phyloP scores from a whole-genome alignment of 306 rosid species.

The Prunus salicina region DNA sequence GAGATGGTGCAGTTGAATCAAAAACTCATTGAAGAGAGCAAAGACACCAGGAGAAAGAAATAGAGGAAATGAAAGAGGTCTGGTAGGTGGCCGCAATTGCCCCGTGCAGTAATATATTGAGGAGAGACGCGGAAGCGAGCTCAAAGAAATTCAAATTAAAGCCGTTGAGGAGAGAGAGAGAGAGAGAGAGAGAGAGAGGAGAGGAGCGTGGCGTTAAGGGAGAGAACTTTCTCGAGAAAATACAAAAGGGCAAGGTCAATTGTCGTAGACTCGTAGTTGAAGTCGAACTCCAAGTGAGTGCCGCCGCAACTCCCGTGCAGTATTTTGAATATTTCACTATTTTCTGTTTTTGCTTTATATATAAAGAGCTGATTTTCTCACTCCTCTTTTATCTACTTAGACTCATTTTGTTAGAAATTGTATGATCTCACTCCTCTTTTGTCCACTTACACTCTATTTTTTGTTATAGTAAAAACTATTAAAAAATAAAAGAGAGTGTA shows the following conservation, averaged over 20 bases:
- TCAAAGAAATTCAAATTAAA: conserved; percentile 59
- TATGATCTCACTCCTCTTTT: too few relatives aligned
- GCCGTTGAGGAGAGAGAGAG: conserved; percentile 28
- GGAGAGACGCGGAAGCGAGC: conserved; percentile 11
- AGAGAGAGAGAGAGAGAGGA: not conserved
- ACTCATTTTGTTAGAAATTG: too few relatives aligned
- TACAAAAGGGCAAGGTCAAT: conserved; percentile 20
- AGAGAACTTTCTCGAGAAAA: conserved; percentile 43
- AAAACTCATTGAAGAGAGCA: not conserved
- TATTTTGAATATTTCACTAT: too few relatives aligned
- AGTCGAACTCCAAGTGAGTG: too few relatives aligned
- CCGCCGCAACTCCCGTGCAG: too few relatives aligned
- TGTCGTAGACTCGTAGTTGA: not conserved
- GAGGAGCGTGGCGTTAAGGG: conserved; percentile 31
- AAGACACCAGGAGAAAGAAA: not conserved
- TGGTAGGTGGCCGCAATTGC: conserved; percentile 14
- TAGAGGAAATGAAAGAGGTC: not conserved
- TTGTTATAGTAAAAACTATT: too few relatives aligned
- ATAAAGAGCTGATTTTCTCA: too few relatives aligned
- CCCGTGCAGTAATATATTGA: conserved; percentile 18
- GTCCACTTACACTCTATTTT: too few relatives aligned
- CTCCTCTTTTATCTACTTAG: too few relatives aligned
- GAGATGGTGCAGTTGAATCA: not conserved
- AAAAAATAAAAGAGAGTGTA: too few relatives aligned
- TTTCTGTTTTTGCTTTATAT: too few relatives aligned